Evolutionary conservation across 441 rosid species (phyloP), one percentile per base, ranked within the genome.

Genomic region (Syzygium malaccense): DNA sequence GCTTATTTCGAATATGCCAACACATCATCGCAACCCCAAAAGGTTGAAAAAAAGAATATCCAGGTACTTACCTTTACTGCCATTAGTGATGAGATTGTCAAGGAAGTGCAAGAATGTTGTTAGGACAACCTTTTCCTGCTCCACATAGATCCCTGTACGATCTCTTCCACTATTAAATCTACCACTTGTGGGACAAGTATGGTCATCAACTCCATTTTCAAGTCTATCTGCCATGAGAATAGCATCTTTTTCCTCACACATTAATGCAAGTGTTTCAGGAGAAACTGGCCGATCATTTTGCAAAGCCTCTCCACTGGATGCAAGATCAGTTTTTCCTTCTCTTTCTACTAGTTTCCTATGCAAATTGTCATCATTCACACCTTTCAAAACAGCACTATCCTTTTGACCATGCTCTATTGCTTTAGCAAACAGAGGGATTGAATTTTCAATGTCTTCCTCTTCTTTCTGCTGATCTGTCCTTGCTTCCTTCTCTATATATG

Each of bases 41-140:
- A 71, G 83, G 51, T 75, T 78, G 84, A 57, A 89, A 53, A n/a
- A 30, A 71, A 87, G 75, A 87, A 75, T 75, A 41, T 75, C 83
- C 83, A 37, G 83, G 51, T 37, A 89, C 86, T 92, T 91, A 92
- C 98, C 98, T 88, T 93, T 93, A 91, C 93, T 94, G 68, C 94
- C 95, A 75, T 92, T 90, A 89, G 91, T 93, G 48, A 95, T 92
- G 55, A 96, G 92, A 75, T 91, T 91, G 88, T 93, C 90, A 33
- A 97, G 98, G 88, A 88, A 93, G 92, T 95, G 97, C 87, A 92
- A 93, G 88, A 96, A 95, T 86, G 87, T 88, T 79, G 93, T 93
- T 92, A 96, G 90, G 86, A 96, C 91, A 79, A 91, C 91, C 90
- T 91, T 93, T 91, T 95, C 98, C 91, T 96, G 96, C 90, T 95